A percentile compares a stretch with the other conserved stretches of the same genome.
Evolutionary conservation across 306 rosid species (phyloP).

Genomic region (Sicyos baderoa): DNA sequence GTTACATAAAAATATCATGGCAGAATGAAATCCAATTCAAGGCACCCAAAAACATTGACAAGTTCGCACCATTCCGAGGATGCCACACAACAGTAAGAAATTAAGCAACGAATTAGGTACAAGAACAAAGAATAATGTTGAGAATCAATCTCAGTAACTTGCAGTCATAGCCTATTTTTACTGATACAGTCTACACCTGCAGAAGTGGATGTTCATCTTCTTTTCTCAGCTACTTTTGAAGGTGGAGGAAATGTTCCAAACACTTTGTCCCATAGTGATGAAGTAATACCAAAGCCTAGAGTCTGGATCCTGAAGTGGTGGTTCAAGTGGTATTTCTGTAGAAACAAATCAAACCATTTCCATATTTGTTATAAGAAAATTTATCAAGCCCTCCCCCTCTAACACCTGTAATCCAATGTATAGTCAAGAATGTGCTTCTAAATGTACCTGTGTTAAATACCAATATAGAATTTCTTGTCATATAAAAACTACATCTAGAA

Average conservation of each 20-base stretch:
- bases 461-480: not conserved
- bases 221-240: slow-evolving; percentile 38
- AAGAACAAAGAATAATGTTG: slow-evolving; percentile 16
- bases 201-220: slow-evolving; percentile 29
- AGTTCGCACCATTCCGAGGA: not conserved
- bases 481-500: not conserved
- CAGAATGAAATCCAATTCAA: not conserved
- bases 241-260: slow-evolving; percentile 88
- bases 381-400: not conserved
- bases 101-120: not conserved
- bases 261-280: slow-evolving; percentile 79
- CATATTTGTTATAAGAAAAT: not conserved
- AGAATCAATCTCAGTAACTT: not conserved
- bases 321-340: slow-evolving; percentile 79
- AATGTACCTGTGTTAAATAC: not conserved
- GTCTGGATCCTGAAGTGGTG: slow-evolving; percentile 87
- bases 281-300: slow-evolving; percentile 87
- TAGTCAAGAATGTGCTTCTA: not conserved
- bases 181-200: slow-evolving; percentile 8
- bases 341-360: not conserved
- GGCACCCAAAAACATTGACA: not conserved
- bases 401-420: not conserved
- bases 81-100: not conserved
- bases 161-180: slow-evolving; percentile 14
- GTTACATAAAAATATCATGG: not conserved